Base-by-base conservation (phyloP, 495 filamentous ascomycete genomes). In the Xylaria nigripes region DNA sequence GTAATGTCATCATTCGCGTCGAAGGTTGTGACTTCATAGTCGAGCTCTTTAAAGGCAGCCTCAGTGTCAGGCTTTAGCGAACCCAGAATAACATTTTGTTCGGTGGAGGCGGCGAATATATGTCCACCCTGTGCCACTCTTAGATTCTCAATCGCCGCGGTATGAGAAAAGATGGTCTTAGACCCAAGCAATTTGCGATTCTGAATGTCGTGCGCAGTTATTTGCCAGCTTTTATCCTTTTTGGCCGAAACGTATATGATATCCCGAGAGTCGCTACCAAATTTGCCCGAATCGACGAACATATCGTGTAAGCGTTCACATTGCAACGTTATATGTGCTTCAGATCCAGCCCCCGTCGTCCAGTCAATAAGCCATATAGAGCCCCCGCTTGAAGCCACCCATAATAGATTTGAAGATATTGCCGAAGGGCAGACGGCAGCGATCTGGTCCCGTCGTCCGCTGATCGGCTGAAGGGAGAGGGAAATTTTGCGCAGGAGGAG, bases 311-410 rank as follows among this genome's bases (percentile, higher is more conserved):
- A 48, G 36, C 61, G 45, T 30, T 43, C 38, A 34, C 58, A 64
- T 53, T 44, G 60, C 47, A 64, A 50, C 48, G 36, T 48, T 16
- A 74, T 57, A 24, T 74, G 61, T 18, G 66, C 72, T 41, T 66
- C 65, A 30, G 66, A 72, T 32, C 66, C 77, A 21, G 69, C 70
- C 24, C 84, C 84, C 29, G 77, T 75, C 8, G 75, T 76, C 90
- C 89, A 96, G 61, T 95, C 76, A 79, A 90, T 88, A 30, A 80
- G 67, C 68, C 80, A 85, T 18, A 95, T 72, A 22, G 65, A 69
- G 0, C 86, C 88, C 53, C 74, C 70, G 15, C 76, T 80, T 38
- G 82, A 86, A 19, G 84, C 83, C 16, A 93, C 78, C 75, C 86
- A 90, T 29, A 95, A 54, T 27, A 78, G 66, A 45, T 85, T 78